Evolutionary conservation across 73 alveolate genomes (phyloP), one percentile per base, ranked within the genome.

Genomic region (Breviolum minutum): DNA sequence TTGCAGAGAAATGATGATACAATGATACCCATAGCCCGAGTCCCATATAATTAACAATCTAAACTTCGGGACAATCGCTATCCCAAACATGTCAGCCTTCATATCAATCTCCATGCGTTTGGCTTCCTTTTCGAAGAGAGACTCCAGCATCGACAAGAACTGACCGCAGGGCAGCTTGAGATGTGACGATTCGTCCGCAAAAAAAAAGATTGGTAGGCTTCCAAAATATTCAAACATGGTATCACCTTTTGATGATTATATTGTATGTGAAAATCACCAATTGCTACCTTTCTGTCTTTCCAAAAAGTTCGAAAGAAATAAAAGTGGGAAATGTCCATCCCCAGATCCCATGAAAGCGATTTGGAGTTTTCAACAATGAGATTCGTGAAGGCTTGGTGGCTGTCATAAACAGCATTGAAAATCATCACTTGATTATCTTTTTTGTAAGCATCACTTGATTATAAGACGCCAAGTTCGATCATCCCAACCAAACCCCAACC

Each of bases 131-230:
- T 94, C 99, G 32, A 94, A 94, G 99, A 94, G 99, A 61, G 92
- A 80, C 99, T 94, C 99, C 74, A 94, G 48, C 99, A 94, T 94
- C 62, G 99, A 94, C 85, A 94, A 22, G 94, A 94, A 94, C 99
- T 94, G 99, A 7, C 26, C 63, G 24, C 54, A 0, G 54, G 54
- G 54, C 54, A 40, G n/a, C n/a, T n/a, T n/a, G n/a, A n/a, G n/a
- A n/a, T n/a, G n/a, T n/a, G n/a, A n/a, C n/a, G n/a, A n/a, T n/a
- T n/a, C n/a, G n/a, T 40, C 54, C 54, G 54, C 5, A 40, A 0
- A 40, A 0, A 40, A 40, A 40, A 40, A 40, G 54, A 40, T 40
- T 40, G 54, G 54, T 40, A 40, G 54, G 54, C 54, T 40, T 40
- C 54, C 0, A 40, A 40, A 40, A 40, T 40, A 0, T 2, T 40